Conservation (phyloP, 805 yeast genomes). For the Phaffomyces antillensis region DNA sequence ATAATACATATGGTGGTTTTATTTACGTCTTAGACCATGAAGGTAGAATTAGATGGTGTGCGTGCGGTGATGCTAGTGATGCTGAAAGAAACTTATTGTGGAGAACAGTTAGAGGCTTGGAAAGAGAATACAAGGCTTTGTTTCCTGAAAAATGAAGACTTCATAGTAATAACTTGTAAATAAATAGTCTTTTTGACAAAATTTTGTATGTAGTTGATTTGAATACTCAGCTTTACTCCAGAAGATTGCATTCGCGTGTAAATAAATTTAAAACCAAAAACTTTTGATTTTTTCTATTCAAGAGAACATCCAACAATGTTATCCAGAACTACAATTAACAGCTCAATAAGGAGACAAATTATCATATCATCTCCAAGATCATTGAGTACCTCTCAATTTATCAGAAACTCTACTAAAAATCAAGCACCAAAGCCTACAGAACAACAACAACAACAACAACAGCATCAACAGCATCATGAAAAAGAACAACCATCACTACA, state of each 20-base stretch:
- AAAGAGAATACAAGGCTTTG: constrained; percentile 34
- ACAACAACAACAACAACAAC: neutral
- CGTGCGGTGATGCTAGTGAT: constrained; percentile 72
- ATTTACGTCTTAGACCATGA: constrained; percentile 68
- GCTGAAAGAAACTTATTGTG: constrained; percentile 58
- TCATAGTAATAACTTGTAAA: neutral
- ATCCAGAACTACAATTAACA: neutral
- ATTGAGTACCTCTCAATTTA: neutral
- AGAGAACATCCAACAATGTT: neutral
- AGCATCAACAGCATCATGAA: neutral
- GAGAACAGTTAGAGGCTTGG: constrained; percentile 57
- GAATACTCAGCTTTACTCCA: neutral
- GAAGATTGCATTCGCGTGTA: neutral
- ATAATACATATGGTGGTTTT: constrained; percentile 78
- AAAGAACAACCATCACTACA: constrained; percentile 9
- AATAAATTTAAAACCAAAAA: neutral
- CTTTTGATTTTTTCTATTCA: neutral
- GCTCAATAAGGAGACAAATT: neutral
- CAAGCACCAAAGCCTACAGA: constrained; percentile 6
- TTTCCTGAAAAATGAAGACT: neutral
- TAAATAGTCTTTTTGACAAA: neutral
- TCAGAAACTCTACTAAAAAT: neutral
- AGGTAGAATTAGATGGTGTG: constrained; percentile 84
- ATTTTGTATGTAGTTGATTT: too few species aligned
- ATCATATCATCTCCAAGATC: neutral